A percentile compares a stretch with the other conserved stretches of the same genome.
phyloP scores from a whole-genome alignment of 192 early-diverging fungal species.

The Mortierella alpina region DNA sequence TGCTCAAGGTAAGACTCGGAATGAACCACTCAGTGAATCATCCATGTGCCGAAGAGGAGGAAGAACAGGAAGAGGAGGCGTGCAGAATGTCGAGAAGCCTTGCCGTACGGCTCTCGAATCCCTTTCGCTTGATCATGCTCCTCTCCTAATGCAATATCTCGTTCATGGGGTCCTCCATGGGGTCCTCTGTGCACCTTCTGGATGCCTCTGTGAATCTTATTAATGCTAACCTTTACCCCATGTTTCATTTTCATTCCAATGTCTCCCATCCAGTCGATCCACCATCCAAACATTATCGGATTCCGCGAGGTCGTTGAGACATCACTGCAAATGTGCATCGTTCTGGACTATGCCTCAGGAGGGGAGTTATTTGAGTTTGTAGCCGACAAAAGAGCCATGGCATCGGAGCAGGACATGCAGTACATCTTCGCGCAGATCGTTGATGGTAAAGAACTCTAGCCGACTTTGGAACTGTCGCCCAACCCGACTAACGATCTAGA shows the following conservation, averaged over 20 bases:
- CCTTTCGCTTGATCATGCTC: background rate
- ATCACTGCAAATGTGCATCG: slow-evolving; percentile 68
- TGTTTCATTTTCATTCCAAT: slow-evolving; percentile 26
- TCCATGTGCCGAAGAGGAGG: background rate
- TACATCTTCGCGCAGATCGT: slow-evolving; percentile 68
- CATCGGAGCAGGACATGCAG: slow-evolving; percentile 58
- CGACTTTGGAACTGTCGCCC: background rate
- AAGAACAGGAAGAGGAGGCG: background rate
- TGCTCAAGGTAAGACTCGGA: slow-evolving; percentile 52
- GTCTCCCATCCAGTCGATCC: slow-evolving; percentile 56
- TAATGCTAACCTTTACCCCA: slow-evolving; percentile 3
- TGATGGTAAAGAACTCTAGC: slow-evolving; percentile 29
- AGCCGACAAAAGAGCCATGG: slow-evolving; percentile 52
- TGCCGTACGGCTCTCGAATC: background rate
- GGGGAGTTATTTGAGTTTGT: slow-evolving; percentile 85
- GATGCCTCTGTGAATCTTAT: slow-evolving; percentile 11
- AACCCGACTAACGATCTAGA: background rate
- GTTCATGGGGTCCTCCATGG: background rate
- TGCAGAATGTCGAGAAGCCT: background rate
- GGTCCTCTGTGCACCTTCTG: background rate
- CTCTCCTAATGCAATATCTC: background rate
- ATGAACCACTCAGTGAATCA: background rate
- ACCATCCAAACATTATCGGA: slow-evolving; percentile 76
- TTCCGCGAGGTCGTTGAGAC: slow-evolving; percentile 74
- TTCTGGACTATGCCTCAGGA: slow-evolving; percentile 77